Evolutionary conservation across 345 rosid species (phyloP).

Genomic region (Adansonia digitata): DNA sequence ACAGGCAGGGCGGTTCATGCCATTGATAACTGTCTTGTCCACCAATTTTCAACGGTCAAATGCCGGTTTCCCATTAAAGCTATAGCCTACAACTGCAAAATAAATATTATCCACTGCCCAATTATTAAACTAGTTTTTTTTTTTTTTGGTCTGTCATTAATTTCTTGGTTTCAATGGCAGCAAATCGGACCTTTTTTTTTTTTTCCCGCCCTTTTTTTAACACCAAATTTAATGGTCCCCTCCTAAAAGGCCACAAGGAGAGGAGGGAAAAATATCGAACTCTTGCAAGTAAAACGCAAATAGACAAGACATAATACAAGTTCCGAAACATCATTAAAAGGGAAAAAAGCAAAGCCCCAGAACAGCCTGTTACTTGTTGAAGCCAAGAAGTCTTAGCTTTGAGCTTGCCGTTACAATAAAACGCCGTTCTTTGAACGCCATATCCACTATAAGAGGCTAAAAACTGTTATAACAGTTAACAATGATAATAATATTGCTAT

Average conservation of each 20-base stretch:
- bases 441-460: not conserved
- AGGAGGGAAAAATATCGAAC: not conserved
- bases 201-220: not conserved
- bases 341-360: not conserved
- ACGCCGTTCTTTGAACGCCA: slow-evolving; percentile 8
- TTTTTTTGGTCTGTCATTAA: not conserved
- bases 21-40: not conserved
- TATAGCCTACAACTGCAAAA: slow-evolving; percentile 6
- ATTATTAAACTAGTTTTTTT: too few relatives aligned
- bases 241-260: not conserved
- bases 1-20: too few relatives aligned
- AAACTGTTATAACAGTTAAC: not conserved
- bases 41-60: slow-evolving; percentile 14
- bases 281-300: slow-evolving; percentile 1
- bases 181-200: not conserved
- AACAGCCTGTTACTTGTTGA: not conserved
- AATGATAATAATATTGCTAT: not conserved
- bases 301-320: slow-evolving; percentile 5
- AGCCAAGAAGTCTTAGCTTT: not conserved
- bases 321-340: slow-evolving; percentile 10
- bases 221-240: not conserved
- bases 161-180: not conserved
- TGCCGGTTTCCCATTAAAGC: slow-evolving; percentile 4
- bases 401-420: not conserved
- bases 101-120: not conserved